Evolutionary conservation across 192 early-diverging fungal species (phyloP).

Genomic region (Linderina pennispora): DNA sequence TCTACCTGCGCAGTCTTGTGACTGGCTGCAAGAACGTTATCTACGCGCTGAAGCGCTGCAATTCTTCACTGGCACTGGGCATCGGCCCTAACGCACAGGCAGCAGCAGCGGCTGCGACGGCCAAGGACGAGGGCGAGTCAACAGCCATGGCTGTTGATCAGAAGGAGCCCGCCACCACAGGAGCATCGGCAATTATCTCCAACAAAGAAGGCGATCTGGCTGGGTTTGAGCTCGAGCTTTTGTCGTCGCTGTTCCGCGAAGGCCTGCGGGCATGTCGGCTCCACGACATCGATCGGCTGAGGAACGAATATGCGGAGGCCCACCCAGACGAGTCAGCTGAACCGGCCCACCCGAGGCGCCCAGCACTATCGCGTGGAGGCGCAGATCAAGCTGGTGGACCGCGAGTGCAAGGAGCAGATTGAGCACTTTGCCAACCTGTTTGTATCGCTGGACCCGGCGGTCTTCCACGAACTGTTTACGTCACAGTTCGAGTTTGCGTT

Average conservation of each 20-base stretch:
- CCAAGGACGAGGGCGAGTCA: conserved; percentile 2
- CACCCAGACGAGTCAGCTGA: neutral
- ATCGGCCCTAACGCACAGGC: conserved; percentile 12
- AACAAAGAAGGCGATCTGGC: conserved; percentile 33
- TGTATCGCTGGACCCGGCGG: conserved; percentile 72
- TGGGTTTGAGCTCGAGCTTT: conserved; percentile 43
- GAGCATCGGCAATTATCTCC: conserved; percentile 8
- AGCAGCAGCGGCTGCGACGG: neutral
- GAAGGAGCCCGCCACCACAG: neutral
- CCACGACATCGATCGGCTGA: conserved; percentile 32
- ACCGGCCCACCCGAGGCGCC: neutral
- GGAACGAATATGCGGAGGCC: conserved; percentile 5
- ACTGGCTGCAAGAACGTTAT: conserved; percentile 80
- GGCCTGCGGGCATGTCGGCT: conserved; percentile 43
- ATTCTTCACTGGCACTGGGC: conserved; percentile 51
- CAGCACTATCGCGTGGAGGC: conserved; percentile 7
- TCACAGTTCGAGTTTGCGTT: conserved; percentile 84
- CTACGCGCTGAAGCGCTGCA: conserved; percentile 62
- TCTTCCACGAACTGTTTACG: conserved; percentile 94
- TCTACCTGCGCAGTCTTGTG: conserved; percentile 87
- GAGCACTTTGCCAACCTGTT: conserved; percentile 88
- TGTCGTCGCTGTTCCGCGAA: conserved; percentile 37
- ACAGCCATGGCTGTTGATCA: too few species aligned
- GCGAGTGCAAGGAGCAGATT: conserved; percentile 87
- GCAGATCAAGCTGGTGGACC: conserved; percentile 58